These are phyloP conservation scores for Oryza glaberrima DNA, from an alignment of 176 grass and related monocot species.

Conservation along the genomic window DNA sequence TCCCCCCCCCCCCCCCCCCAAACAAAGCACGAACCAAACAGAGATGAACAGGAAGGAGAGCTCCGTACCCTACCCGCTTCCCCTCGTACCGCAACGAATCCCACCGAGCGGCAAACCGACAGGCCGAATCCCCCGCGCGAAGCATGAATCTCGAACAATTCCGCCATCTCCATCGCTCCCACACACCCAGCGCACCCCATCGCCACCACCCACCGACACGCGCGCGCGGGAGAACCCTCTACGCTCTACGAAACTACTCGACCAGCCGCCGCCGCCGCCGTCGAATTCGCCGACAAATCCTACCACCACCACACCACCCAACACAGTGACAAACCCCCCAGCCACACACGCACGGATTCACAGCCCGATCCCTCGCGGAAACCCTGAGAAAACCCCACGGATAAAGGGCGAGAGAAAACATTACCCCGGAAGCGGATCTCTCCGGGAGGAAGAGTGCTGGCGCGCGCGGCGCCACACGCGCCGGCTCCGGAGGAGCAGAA, in stretches of 20 bases:
- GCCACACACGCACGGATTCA: too few relatives aligned
- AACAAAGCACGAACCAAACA: background rate
- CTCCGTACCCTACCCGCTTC: background rate
- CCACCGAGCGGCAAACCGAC: background rate
- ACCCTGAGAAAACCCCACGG: background rate
- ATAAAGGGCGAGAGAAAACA: background rate
- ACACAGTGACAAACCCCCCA: too few relatives aligned
- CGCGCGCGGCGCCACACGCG: background rate
- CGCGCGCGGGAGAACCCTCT: background rate
- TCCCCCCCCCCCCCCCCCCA: too few relatives aligned
- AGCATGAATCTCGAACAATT: slow-evolving; percentile 16
- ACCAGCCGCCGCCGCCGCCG: background rate
- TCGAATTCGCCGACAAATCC: slow-evolving; percentile 14
- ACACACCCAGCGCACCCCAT: background rate
- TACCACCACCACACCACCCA: background rate
- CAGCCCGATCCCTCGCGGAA: background rate
- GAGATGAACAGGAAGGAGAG: background rate
- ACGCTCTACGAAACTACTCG: background rate
- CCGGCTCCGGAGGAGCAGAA: background rate
- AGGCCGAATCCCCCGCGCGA: background rate
- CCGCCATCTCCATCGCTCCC: background rate
- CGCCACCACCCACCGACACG: background rate
- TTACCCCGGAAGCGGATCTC: slow-evolving; percentile 39
- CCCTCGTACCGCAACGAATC: background rate
- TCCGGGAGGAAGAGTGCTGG: background rate